Evolutionary conservation across 257 asterid species (phyloP), one percentile per base, ranked within the genome.

Genomic region (Petunia axillaris): DNA sequence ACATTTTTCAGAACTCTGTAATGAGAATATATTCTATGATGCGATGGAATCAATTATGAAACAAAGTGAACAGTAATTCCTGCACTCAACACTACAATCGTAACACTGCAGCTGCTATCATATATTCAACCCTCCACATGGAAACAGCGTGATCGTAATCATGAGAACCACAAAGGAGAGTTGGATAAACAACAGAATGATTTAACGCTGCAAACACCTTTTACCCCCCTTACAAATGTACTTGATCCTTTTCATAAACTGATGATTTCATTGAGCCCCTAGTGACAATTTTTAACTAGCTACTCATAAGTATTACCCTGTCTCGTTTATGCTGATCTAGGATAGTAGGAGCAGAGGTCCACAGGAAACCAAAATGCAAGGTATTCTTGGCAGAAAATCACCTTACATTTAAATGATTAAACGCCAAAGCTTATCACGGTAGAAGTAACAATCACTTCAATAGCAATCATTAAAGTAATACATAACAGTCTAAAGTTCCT

Each of bases 81-180:
- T 39, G 36, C 52, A 38, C 36, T 14, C 36, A 2, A 35, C 9
- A 7, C 6, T 39, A 39, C 0, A 64, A 64, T 64, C 4, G 50
- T 39, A 13, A 64, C 50, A 64, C 50, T 38, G 73, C 73, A 65
- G 40, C 52, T 65, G 40, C 36, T 65, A 39, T 65, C 73, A 65
- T 65, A 65, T 13, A 3, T 36, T 65, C 50, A 65, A 40, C 25
- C 39, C 48, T 38, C 71, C 71, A 64, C 48, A 64, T 10, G 1
- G 0, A 5, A 13, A 64, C 41, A 2, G 48, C 4, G 13, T 37
- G 71, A 64, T 64, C 37, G 71, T 38, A 38, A 64, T 64, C 71
- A 38, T 64, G 37, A 48, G 48, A 64, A 48, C 48, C 71, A 64
- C 25, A 65, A 65, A 39, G 50, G 50, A 39, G 11, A 0, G 0